phyloP scores from a whole-genome alignment of 2,329 filamentous ascomycete genomes.

The Trichoderma cornu-damae region DNA sequence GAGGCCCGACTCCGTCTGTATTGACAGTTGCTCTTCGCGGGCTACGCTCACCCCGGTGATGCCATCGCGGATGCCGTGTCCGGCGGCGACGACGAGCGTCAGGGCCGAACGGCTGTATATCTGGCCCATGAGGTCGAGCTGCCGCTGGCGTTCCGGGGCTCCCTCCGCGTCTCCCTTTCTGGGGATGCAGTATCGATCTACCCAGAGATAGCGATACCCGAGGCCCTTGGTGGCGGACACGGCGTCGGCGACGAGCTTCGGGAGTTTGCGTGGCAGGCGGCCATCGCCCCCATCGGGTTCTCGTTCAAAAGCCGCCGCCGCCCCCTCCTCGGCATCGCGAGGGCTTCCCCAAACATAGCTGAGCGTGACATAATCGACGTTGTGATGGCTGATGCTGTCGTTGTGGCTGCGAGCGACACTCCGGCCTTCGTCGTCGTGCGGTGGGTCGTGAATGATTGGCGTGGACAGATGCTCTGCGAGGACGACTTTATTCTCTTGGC shows the following conservation, averaged over 20 bases:
- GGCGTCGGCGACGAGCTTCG: constrained; percentile 32
- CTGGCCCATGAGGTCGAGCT: constrained; percentile 32
- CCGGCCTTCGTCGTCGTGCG: neutral
- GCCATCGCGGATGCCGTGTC: constrained; percentile 28
- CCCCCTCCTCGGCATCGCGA: neutral
- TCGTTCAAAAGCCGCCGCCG: neutral
- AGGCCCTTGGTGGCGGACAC: constrained; percentile 30
- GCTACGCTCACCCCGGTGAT: constrained; percentile 33
- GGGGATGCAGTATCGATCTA: constrained; percentile 35
- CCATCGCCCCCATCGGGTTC: constrained; percentile 3
- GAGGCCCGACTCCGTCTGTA: constrained; percentile 31
- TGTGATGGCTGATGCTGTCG: constrained; percentile 19
- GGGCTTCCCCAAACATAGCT: constrained; percentile 33
- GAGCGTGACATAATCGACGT: constrained; percentile 32
- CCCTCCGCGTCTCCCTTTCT: constrained; percentile 24
- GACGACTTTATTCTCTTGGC: constrained; percentile 28
- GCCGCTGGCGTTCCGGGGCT: constrained; percentile 23
- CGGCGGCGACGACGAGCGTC: constrained; percentile 35
- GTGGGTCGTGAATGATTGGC: neutral
- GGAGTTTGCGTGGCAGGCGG: constrained; percentile 26
- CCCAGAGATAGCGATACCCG: constrained; percentile 36
- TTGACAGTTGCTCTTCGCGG: constrained; percentile 34
- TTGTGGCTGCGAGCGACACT: neutral
- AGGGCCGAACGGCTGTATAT: constrained; percentile 33
- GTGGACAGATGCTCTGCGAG: constrained; percentile 26